These are phyloP conservation scores for Colletotrichum musae DNA, from an alignment of 2,329 filamentous ascomycete genomes.

Conservation along the genomic window DNA sequence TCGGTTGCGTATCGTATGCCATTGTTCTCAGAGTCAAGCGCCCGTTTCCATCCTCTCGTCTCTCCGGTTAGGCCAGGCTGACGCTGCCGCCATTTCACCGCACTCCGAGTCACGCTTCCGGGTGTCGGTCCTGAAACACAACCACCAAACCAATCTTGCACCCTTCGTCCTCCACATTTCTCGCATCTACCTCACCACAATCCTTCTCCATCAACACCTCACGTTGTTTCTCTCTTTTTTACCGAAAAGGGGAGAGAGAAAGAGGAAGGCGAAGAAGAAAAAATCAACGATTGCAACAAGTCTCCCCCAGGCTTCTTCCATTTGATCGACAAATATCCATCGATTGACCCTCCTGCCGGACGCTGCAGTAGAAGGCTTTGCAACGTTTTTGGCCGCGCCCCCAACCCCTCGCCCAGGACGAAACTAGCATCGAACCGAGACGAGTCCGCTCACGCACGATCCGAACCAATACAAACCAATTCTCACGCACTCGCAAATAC, in stretches of 20 bases:
- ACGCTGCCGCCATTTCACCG: conserved; percentile 33
- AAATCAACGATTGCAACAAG: neutral
- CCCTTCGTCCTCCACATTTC: conserved; percentile 28
- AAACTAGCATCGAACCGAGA: conserved; percentile 41
- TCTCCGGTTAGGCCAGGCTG: conserved; percentile 26
- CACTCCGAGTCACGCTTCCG: conserved; percentile 41
- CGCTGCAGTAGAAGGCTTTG: neutral
- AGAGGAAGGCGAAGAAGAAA: neutral
- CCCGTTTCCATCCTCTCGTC: conserved; percentile 22
- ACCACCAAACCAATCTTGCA: conserved; percentile 34
- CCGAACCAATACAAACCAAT: conserved; percentile 33
- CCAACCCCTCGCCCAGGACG: conserved; percentile 36
- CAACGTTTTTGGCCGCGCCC: conserved; percentile 8
- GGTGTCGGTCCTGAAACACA: conserved; percentile 41
- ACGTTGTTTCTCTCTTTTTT: conserved; percentile 7
- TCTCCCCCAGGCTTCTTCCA: neutral
- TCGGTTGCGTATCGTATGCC: conserved; percentile 24
- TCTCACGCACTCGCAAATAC: conserved; percentile 31
- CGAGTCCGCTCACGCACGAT: conserved; percentile 40
- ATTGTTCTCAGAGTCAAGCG: conserved; percentile 11
- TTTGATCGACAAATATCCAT: neutral
- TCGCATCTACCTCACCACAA: neutral
- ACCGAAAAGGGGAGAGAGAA: too few species aligned
- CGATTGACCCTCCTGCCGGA: conserved; percentile 1
- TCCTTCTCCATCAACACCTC: neutral